Evolutionary conservation across 768 basidiomycete genomes (phyloP), one percentile per base, ranked within the genome.

Genomic region (Boletus eberwhitei): DNA sequence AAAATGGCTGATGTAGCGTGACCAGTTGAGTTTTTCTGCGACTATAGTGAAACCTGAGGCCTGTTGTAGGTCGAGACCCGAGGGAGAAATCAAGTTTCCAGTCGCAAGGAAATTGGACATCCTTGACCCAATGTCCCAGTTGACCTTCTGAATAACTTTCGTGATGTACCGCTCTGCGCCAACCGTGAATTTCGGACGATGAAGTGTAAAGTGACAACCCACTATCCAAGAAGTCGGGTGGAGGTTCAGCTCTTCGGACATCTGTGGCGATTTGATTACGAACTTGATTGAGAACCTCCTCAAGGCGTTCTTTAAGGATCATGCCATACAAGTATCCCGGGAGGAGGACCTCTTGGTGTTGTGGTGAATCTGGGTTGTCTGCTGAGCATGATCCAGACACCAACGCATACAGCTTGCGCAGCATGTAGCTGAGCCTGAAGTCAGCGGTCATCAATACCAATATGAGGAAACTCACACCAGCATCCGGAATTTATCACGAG

Each of bases 41-140:
- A 98, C 90, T 62, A 99, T 97, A 1, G 97, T 98, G 73, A 96
- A 98, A n/a, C 97, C 97, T 17, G 94, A 88, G 0, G 95, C 88
- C 72, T 99, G 97, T 70, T 98, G 96, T 16, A 99, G 76, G 73
- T 98, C 97, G 51, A 99, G 85, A 56, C 97, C 97, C 1, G 93
- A 88, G 0, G 93, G 93, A 9, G 97, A 96, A 49, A 95, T 81
- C 24, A 99, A 78, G 67, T 98, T 98, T 26, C 97, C 97, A 5
- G 97, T 98, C 16, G 97, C 97, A 41, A 99, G 81, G 78, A 99
- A 99, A 70, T 96, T 96, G 19, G 90, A 79, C 66, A 98, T 77
- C 67, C 85, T 90, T 36, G 87, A 76, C 24, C 97, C 97, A 53
- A 99, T 85, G 67, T 98, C 97, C 68, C 89, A 95, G 68, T 90